Evolutionary conservation across 306 rosid genomes (phyloP), one percentile per base, ranked within the genome.

Genomic region (Cicer bijugum): DNA sequence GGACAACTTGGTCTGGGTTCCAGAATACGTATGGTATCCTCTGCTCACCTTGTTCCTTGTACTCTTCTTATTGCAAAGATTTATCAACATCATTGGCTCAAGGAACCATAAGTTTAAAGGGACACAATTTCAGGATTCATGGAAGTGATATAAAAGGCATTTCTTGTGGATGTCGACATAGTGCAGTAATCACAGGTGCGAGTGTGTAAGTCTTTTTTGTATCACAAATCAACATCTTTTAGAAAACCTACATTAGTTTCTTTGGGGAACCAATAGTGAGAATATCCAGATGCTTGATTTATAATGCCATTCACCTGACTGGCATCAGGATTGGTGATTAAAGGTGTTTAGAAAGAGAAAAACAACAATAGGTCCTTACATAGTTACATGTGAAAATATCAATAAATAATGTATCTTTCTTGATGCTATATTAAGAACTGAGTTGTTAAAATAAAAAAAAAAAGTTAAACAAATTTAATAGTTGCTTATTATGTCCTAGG

Each of bases 1-100:
- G 97, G 98, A 75, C 98, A 93, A 78, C 97, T 93, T 81, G 98
- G 98, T 75, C 78, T 93, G 83, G 96, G 98, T 77, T 89, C 97
- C 67, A 88, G 90, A 71, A 82, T 93, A 81, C 98, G 97, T 14
- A 91, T 91, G 93, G 97, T 93, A 71, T 86, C 98, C 65, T 85
- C 98, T 78, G 96, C 98, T 71, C 98, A 93, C 84, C 93, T 85
- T 15, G 50, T 93, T 65, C 97, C 96, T 61, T 20, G 23, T 74
- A 78, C 28, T 80, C 90, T 76, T 80, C 88, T 68, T 79, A 82
- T 76, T 89, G 88, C 40, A 89, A 82, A 74, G 97, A 86, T 75
- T 78, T 88, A 76, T 50, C 87, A 0, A 9, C 74, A 19, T 79
- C 89, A 55, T 75, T 87, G 61, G 76, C 84, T 76, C 83, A 79